Conservation (phyloP, 768 basidiomycete genomes). For the Tephrocybe sp. region DNA sequence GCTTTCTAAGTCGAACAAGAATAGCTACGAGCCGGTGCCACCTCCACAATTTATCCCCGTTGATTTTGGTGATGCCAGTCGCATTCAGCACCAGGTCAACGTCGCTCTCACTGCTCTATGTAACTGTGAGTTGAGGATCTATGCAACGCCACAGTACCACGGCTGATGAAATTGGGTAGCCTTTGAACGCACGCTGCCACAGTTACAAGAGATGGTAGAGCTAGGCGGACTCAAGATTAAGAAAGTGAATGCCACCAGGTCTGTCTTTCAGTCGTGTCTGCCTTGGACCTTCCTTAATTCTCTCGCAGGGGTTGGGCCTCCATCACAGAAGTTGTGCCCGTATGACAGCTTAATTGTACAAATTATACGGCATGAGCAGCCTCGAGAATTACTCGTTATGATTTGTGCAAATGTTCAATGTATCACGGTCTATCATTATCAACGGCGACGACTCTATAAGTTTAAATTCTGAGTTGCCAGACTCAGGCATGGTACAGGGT, state of each 20-base stretch:
- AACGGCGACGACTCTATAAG: no score
- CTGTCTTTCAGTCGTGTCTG: slow-evolving; percentile 3
- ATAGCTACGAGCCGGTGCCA: slow-evolving; percentile 29
- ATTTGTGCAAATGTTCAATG: no score
- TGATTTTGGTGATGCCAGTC: slow-evolving; percentile 36
- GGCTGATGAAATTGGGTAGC: slow-evolving; percentile 15
- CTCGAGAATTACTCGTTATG: not conserved
- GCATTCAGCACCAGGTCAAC: slow-evolving; percentile 34
- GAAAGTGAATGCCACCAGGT: slow-evolving; percentile 37
- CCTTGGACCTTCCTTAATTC: not conserved
- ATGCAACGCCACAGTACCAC: not conserved
- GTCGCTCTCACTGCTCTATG: slow-evolving; percentile 33
- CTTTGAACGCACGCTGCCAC: slow-evolving; percentile 33
- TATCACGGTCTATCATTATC: no score
- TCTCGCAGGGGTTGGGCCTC: slow-evolving; percentile 32
- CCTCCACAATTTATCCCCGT: slow-evolving; percentile 34
- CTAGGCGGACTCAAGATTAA: slow-evolving; percentile 32
- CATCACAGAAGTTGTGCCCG: slow-evolving; percentile 32
- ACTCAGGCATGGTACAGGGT: no score
- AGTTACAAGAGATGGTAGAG: slow-evolving; percentile 35
- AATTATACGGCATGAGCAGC: not conserved
- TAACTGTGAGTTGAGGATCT: slow-evolving; percentile 23
- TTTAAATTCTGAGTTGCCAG: no score
- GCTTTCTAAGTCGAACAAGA: slow-evolving; percentile 23
- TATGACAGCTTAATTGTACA: not conserved